Evolutionary conservation across 164 flowering plant genomes (phyloP).

Genomic region (Chimonanthus praecox): DNA sequence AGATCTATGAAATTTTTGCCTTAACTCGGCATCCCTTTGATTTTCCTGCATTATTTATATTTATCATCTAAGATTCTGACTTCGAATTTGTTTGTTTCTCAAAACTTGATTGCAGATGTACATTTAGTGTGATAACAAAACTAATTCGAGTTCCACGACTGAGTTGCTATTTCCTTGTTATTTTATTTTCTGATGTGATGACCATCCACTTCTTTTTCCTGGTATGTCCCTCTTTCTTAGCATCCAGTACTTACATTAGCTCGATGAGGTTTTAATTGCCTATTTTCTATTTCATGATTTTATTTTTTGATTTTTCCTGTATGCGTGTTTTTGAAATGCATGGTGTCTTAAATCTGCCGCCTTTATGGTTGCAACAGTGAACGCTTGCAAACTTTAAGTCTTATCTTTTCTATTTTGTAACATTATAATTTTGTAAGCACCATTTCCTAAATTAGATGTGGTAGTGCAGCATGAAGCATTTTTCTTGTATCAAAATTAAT

Average conservation of each 20-base stretch:
- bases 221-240: slow-evolving; percentile 39
- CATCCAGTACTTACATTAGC: neutral
- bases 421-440: too few relatives aligned
- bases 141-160: slow-evolving; percentile 59
- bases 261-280: neutral
- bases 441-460: too few relatives aligned
- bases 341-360: too few relatives aligned
- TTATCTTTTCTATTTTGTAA: too few relatives aligned
- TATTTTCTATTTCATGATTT: neutral
- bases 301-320: too few relatives aligned
- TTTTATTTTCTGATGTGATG: slow-evolving; percentile 89
- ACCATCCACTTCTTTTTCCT: slow-evolving; percentile 98
- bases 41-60: neutral
- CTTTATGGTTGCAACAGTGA: too few relatives aligned
- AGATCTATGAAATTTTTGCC: slow-evolving; percentile 2
- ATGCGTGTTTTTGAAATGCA: too few relatives aligned
- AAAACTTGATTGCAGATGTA: slow-evolving; percentile 60
- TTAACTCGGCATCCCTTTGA: neutral
- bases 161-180: slow-evolving; percentile 92
- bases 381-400: too few relatives aligned
- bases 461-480: too few relatives aligned
- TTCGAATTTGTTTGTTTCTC: neutral
- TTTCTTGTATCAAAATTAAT: too few relatives aligned
- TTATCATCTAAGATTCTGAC: neutral
- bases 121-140: slow-evolving; percentile 82